Conservation (phyloP, 1,284 basidiomycete genomes). For the Trichosporon sp. region DNA sequence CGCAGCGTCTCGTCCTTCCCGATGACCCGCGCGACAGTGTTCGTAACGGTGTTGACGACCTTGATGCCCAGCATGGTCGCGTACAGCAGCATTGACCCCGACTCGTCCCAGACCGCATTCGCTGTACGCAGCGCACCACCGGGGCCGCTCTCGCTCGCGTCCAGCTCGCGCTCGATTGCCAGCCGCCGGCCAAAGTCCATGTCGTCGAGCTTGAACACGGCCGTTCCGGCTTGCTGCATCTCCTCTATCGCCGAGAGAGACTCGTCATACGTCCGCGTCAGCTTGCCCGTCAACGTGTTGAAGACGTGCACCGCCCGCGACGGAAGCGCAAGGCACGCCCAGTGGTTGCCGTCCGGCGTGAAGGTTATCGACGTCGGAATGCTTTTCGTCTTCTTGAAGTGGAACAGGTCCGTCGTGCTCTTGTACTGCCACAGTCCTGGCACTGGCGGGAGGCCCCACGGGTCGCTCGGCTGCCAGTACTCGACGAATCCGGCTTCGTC, state of each 20-base stretch:
- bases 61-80: slow-evolving; percentile 92
- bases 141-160: slow-evolving; percentile 48
- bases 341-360: slow-evolving; percentile 79
- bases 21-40: slow-evolving; percentile 79
- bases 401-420: slow-evolving; percentile 86
- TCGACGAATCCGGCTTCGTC: slow-evolving; percentile 94
- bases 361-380: slow-evolving; percentile 84
- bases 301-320: slow-evolving; percentile 93
- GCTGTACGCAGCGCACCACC: slow-evolving; percentile 56
- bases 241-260: slow-evolving; percentile 85
- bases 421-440: slow-evolving; percentile 85
- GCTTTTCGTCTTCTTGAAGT: slow-evolving; percentile 97
- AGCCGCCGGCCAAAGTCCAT: slow-evolving; percentile 99
- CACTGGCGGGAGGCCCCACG: slow-evolving; percentile 74
- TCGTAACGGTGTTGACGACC: slow-evolving; percentile 91
- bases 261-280: slow-evolving; percentile 91
- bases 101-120: slow-evolving; percentile 94
- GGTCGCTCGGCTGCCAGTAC: slow-evolving; percentile 88
- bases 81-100: slow-evolving; percentile 87
- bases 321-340: slow-evolving; percentile 84
- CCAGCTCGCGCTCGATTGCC: slow-evolving; percentile 85
- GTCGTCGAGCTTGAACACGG: slow-evolving; percentile 86
- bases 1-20: slow-evolving; percentile 93
- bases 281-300: slow-evolving; percentile 81
- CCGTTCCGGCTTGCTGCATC: slow-evolving; percentile 92